Evolutionary conservation across 768 basidiomycete species (phyloP), one percentile per base, ranked within the genome.

Genomic region (Podaxis sp.): DNA sequence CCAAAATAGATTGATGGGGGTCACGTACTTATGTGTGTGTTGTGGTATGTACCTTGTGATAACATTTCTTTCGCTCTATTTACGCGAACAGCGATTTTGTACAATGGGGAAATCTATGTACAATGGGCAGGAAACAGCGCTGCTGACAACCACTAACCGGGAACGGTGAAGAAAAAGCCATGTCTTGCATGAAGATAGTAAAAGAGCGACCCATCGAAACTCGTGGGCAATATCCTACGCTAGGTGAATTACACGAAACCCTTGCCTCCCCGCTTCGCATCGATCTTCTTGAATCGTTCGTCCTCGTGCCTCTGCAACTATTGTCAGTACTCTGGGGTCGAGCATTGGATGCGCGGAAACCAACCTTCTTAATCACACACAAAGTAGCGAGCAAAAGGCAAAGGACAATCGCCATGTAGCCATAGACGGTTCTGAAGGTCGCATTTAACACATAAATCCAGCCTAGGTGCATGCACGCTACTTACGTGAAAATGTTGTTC

Each of bases 271-370:
- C 91, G 88, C 77, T 96, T 96, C 60, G 85, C 85, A 67, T 96
- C 93, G 65, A 96, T 96, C 76, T 82, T 90, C 80, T 85, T 87
- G 82, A 96, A 96, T 38, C 94, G 87, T 67, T 90, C 89, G 61
- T 84, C 80, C 74, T 94, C 88, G 72, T 87, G 78, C 67, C 93
- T 84, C 91, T 93, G 77, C 55, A 56, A 57, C 38, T 17, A 47
- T 63, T 52, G 36, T 36, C 36, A 59, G 40, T 54, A 50, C 47
- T 52, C 40, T 40, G 50, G 8, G 17, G 24, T 1, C 0, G 38
- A 24, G 50, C 36, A 50, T 38, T 59, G n/a, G 40, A 59, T 38
- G 15, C 17, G 17, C 47, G 37, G 22, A 12, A n/a, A 63, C 72
- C 53, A 64, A 86, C 89, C 85, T 82, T 87, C 71, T 90, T 93